Evolutionary conservation across 306 rosid genomes (phyloP), one percentile per base, ranked within the genome.

Genomic region (Biancaea sappan): DNA sequence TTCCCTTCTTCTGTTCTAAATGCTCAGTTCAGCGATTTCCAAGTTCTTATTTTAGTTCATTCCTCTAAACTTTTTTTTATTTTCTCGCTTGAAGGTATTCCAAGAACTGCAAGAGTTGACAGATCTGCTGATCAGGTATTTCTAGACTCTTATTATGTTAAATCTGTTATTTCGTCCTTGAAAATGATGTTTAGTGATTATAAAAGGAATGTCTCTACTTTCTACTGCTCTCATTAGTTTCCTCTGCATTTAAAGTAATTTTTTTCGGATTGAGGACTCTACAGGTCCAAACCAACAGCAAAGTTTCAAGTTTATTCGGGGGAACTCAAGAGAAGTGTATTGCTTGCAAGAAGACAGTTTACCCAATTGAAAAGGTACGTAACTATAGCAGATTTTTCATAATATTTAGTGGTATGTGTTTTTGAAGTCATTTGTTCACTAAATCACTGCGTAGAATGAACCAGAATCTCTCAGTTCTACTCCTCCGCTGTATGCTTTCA

Each of bases 291-390:
- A 46, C 44, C 75, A 86, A 80, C 73, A 94, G 89, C 80, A 94
- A 76, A 72, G 82, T 88, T 65, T 90, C 96, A 41, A 90, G 86
- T 40, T 65, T 90, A 76, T 94, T 94, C 82, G 87, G 88, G 22
- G 97, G 97, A 51, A 94, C 99, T 78, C 94, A 90, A 48, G 99
- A 94, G 60, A 94, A 94, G 84, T 94, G 97, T 80, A 85, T 92
- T 70, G 84, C 85, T 65, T 94, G 99, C 93, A 73, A 83, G 65
- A 92, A 86, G 79, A 94, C 95, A 16, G 96, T 94, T 51, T 94
- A 92, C 80, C 99, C 95, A 31, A 92, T 90, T 79, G 99, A 94
- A 82, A 94, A 88, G 97, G 99, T 92, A 79, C 47, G 7, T 22
- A 60, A 24, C 11, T 46, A 10, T 52, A 47, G 41, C n/a, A 51